Evolutionary conservation across 1,284 basidiomycete species (phyloP), one percentile per base, ranked within the genome.

Genomic region (Papiliotrema nemorosa): DNA sequence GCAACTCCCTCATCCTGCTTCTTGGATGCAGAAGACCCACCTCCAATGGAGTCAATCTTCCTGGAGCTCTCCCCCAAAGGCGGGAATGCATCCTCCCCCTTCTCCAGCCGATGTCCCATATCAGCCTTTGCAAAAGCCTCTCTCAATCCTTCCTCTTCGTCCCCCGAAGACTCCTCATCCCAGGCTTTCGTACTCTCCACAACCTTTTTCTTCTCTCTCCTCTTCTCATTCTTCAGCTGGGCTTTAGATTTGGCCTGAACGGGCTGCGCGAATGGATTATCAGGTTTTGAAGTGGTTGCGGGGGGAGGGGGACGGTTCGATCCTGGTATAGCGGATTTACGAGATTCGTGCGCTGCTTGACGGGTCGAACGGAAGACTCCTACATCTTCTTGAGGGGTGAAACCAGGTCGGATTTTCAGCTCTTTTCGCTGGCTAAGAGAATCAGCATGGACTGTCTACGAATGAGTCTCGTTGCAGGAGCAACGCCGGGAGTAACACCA

Each of bases 321-420:
- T 6, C 70, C 62, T 25, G 73, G 57, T 31, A 77, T 70, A 4
- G 58, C 56, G 9, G 64, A 54, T 26, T 58, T 59, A 38, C 66
- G 43, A 65, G 75, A 41, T 26, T 90, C 88, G 73, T 26, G 5
- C 62, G 85, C 83, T 42, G 80, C 76, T 70, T 90, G 87, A 33
- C 84, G 82, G 40, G 83, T 80, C 21, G 87, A 83, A 41, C 90
- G 82, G 73, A 93, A 97, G 35, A 84, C 83, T 29, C 81, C 79
- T 13, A 96, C 82, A 75, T 97, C 93, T 73, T 97, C 93, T 70
- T 90, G 88, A 0, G 93, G 93, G 1, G 90, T 94, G 74, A 85
- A 97, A 1, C 93, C 93, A 0, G 91, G 91, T 29, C 91, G 81
- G 59, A 97, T 86, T 77, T 87, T 93, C 55, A 88, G 78, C 71